Base-by-base conservation (phyloP, 2,329 filamentous ascomycete genomes). In the Phoma sp. region DNA sequence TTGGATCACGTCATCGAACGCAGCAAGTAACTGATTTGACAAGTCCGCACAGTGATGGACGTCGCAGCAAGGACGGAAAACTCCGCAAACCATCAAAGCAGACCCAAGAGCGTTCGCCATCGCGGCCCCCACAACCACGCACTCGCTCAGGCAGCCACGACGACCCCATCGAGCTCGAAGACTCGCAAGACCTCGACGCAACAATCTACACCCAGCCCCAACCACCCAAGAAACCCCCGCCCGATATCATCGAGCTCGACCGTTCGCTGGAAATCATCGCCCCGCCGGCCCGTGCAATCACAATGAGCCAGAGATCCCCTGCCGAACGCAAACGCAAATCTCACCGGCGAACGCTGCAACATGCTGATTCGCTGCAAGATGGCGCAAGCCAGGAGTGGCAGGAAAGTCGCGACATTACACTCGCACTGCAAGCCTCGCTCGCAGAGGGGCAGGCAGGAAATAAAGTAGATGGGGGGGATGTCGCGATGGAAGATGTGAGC, bases 171-270 rank as follows among this genome's bases (percentile, higher is more conserved):
- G n/a, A 29, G 2, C 33, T 54, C 7, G 51, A 54, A 5, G 46
- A 54, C 29, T 54, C 51, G 3, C 51, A 54, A n/a, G 51, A 54
- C 9, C 45, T 46, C 1, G 51, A 54, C 5, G 39, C 26, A 12
- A 20, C 21, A 2, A 4, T 15, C 12, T 34, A 21, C 17, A 26
- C 18, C 3, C 28, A 34, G 1, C 4, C n/a, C 0, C 25, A 12
- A 7, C 21, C 20, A 1, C 5, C 23, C 2, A 38, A 18, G 14
- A 23, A 29, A 3, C 32, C 21, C 25, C 21, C 33, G 2, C 12
- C 21, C 0, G 33, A 53, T 2, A 12, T 42, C 5, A 32, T 46
- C 11, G 46, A 49, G 23, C 45, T 54, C 9, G 45, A 49, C 9
- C 33, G n/a, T 12, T 45, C 40, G 9, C 51, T 45, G 3, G 51